Percentiles rank a stretch among this genome's conserved stretches.
phyloP scores from a whole-genome alignment of 2,329 filamentous ascomycete species.

The Diplodia scrobiculata region DNA sequence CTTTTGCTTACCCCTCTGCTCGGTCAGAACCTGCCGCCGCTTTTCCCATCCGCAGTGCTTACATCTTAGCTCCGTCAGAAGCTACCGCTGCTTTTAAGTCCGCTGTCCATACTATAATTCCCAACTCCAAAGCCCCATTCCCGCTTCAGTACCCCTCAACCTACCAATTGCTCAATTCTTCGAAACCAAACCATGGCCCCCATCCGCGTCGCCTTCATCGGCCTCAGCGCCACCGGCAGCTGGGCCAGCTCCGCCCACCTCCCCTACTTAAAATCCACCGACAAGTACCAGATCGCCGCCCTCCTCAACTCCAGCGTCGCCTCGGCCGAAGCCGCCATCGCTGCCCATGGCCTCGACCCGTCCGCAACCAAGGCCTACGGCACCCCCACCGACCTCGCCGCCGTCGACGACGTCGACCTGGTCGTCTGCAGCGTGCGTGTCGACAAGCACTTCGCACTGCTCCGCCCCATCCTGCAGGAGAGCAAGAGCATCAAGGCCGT shows the following conservation, averaged over 20 bases:
- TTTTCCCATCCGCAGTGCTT: not conserved
- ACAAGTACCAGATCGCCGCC: constrained; percentile 53
- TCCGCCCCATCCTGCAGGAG: constrained; percentile 49
- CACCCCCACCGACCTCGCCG: constrained; percentile 48
- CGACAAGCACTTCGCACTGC: constrained; percentile 47
- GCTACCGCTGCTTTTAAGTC: not conserved
- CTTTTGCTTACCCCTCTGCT: not conserved
- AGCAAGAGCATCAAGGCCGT: constrained; percentile 47
- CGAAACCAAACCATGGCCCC: constrained; percentile 33
- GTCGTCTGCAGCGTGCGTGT: constrained; percentile 52
- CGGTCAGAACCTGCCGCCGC: not conserved
- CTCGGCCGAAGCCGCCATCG: constrained; percentile 49
- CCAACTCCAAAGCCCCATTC: not conserved
- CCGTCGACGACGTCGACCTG: constrained; percentile 53
- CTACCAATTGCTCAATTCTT: not conserved
- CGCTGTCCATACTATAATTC: not conserved
- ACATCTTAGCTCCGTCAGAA: not conserved
- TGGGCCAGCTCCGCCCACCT: constrained; percentile 48
- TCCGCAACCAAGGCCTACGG: constrained; percentile 50
- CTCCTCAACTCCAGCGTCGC: constrained; percentile 53
- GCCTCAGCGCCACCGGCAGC: constrained; percentile 40
- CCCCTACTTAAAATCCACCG: constrained; percentile 39
- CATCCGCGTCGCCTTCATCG: constrained; percentile 41
- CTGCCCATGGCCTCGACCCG: constrained; percentile 43
- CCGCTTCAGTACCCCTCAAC: not conserved